Conservation (phyloP, 2,329 filamentous ascomycete species). For the Plenodomus tracheiphilus region DNA sequence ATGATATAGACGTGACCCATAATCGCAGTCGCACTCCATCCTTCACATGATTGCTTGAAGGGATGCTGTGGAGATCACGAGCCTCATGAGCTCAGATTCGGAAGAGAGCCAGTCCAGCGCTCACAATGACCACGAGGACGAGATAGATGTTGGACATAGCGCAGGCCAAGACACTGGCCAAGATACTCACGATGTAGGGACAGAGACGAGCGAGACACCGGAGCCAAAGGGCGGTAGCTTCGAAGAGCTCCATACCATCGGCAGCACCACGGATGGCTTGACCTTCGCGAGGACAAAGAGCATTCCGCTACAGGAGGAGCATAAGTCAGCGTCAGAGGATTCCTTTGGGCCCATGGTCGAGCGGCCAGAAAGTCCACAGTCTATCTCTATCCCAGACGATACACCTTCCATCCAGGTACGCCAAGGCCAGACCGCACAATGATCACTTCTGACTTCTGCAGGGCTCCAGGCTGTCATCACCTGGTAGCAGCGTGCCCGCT, state of each 20-base stretch:
- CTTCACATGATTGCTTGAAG: constrained; percentile 43
- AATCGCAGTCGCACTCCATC: background rate
- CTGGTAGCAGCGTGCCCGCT: constrained; percentile 73
- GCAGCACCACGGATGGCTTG: constrained; percentile 29
- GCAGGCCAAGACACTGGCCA: background rate
- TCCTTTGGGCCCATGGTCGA: constrained; percentile 15
- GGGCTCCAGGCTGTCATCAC: constrained; percentile 62
- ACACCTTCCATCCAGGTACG: constrained; percentile 79
- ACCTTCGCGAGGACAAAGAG: constrained; percentile 37
- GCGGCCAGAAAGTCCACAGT: constrained; percentile 65
- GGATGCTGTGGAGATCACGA: constrained; percentile 56
- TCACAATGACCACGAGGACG: constrained; percentile 48
- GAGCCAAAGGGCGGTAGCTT: constrained; percentile 17
- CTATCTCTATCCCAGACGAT: constrained; percentile 78
- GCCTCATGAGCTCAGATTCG: constrained; percentile 71
- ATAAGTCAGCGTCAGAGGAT: constrained; percentile 25
- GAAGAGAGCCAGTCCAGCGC: constrained; percentile 65
- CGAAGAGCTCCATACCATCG: constrained; percentile 29
- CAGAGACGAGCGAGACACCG: constrained; percentile 9
- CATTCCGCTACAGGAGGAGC: constrained; percentile 18
- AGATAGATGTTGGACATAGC: constrained; percentile 47
- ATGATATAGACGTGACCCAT: constrained; percentile 8
- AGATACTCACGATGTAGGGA: constrained; percentile 1
- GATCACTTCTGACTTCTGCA: constrained; percentile 33
- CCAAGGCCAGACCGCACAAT: no score